Percentiles rank a stretch among this genome's conserved stretches.
Conservation (phyloP, 495 filamentous ascomycete genomes). For the Penicillium verhagenii region DNA sequence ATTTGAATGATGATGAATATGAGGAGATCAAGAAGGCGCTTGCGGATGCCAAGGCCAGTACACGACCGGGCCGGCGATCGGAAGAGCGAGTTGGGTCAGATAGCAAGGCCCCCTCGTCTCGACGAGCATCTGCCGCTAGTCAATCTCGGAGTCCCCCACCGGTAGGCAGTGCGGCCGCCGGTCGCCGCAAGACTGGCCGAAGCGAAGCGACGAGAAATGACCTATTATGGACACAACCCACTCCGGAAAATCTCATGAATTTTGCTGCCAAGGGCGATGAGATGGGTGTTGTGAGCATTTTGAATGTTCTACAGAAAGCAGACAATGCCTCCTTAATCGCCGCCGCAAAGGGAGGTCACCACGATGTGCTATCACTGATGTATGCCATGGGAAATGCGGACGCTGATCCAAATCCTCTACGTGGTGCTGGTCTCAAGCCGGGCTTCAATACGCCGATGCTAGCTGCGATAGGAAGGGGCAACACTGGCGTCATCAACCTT, state of each 20-base stretch:
- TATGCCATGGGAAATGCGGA: slow-evolving; percentile 77
- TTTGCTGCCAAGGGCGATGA: slow-evolving; percentile 83
- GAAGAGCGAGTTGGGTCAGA: slow-evolving; percentile 57
- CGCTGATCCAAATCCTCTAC: slow-evolving; percentile 70
- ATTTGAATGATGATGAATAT: slow-evolving; percentile 68
- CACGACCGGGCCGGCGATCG: slow-evolving; percentile 55
- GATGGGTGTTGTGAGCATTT: slow-evolving; percentile 71
- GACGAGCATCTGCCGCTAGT: slow-evolving; percentile 57
- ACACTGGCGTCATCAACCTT: slow-evolving; percentile 75
- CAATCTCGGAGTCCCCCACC: slow-evolving; percentile 53
- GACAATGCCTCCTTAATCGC: slow-evolving; percentile 85
- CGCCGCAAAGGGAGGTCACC: slow-evolving; percentile 89
- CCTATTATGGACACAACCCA: slow-evolving; percentile 60
- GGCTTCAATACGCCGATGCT: slow-evolving; percentile 85
- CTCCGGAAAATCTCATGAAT: slow-evolving; percentile 69
- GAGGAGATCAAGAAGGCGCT: slow-evolving; percentile 52
- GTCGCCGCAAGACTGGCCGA: slow-evolving; percentile 54
- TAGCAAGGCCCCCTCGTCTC: slow-evolving; percentile 61
- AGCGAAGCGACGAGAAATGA: slow-evolving; percentile 62
- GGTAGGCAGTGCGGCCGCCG: slow-evolving; percentile 19
- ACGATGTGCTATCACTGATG: slow-evolving; percentile 78
- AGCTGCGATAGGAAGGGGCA: slow-evolving; percentile 88
- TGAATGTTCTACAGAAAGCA: slow-evolving; percentile 72
- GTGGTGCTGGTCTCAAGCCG: slow-evolving; percentile 42
- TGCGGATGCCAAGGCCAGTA: slow-evolving; percentile 45